phyloP scores from a whole-genome alignment of 2,329 filamentous ascomycete species.

The Phialophora expanda region DNA sequence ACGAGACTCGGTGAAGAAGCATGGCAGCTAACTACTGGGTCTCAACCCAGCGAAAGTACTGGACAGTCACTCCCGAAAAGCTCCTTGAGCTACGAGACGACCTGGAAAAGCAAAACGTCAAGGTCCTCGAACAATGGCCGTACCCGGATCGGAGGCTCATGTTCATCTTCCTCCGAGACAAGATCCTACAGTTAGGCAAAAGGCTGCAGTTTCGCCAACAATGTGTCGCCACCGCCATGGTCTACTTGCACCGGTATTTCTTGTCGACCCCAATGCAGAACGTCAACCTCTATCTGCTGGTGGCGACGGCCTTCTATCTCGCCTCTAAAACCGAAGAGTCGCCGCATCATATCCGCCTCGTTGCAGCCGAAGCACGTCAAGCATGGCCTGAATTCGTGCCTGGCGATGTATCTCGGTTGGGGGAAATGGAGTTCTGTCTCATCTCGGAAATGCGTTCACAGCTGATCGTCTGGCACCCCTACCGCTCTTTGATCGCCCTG shows the following conservation, averaged over 20 bases:
- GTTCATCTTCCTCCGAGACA: slow-evolving; percentile 89
- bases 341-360: slow-evolving; percentile 91
- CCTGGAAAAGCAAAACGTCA: slow-evolving; percentile 74
- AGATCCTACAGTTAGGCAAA: slow-evolving; percentile 81
- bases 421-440: slow-evolving; percentile 91
- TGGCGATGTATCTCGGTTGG: slow-evolving; percentile 80
- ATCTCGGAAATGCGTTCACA: slow-evolving; percentile 91
- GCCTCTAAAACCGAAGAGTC: slow-evolving; percentile 98
- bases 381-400: slow-evolving; percentile 82
- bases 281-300: slow-evolving; percentile 90
- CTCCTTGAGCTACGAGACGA: slow-evolving; percentile 75
- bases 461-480: slow-evolving; percentile 88
- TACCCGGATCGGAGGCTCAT: slow-evolving; percentile 81
- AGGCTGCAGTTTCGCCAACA: slow-evolving; percentile 86
- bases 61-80: slow-evolving; percentile 86
- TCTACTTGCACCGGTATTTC: slow-evolving; percentile 95
- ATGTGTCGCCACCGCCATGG: slow-evolving; percentile 88
- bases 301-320: slow-evolving; percentile 92
- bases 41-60: slow-evolving; percentile 86
- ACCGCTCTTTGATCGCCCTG: slow-evolving; percentile 76
- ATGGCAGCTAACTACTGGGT: slow-evolving; percentile 99
- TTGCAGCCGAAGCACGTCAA: slow-evolving; percentile 82
- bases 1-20: not conserved
- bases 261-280: slow-evolving; percentile 85
- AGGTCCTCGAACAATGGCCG: slow-evolving; percentile 75